Evolutionary conservation across 441 rosid genomes (phyloP), one percentile per base, ranked within the genome.

Genomic region (Jatropha podagrica): DNA sequence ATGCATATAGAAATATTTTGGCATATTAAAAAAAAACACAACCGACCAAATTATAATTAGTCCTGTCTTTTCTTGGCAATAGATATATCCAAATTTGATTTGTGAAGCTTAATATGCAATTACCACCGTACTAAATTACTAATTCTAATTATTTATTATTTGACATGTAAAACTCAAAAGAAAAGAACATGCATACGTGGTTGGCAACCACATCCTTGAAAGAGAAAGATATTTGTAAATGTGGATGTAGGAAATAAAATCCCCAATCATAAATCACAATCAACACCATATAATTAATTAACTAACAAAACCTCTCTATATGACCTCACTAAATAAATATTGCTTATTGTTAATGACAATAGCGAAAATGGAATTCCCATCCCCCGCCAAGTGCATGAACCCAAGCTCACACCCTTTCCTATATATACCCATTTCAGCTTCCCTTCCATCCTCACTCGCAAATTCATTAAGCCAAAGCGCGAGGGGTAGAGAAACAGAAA

Each of bases 301-400:
- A 55, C 27, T 38, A 6, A 0, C 60, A 60, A 65, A 59, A 55
- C 13, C 67, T 13, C 12, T 10, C 12, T 2, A n/a, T 3, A 17
- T 9, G 41, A 15, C 64, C 49, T 27, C 63, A 18, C 38, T 14
- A 56, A 63, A 26, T 0, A 46, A 71, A 32, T n/a, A 0, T 44
- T 6, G 10, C 10, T 44, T 44, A 32, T 32, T 32, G 61, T 46
- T 23, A 72, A 55, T 8, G 48, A 40, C 10, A 52, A 14, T 14
- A 55, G 8, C 61, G 17, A 52, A 4, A 2, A 58, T 8, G 38
- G 8, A 38, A 15, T 46, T 13, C 41, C 41, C 64, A 20, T 49
- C 20, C 7, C 52, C n/a, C 46, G 5, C 41, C 73, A 80, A 69
- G 80, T 88, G 61, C 91, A 85, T 80, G 87, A 73, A 85, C 81